Percentiles rank a stretch among this genome's conserved stretches.
Evolutionary conservation across 345 rosid species (phyloP).

Genomic region (Rubroshorea leprosula): DNA sequence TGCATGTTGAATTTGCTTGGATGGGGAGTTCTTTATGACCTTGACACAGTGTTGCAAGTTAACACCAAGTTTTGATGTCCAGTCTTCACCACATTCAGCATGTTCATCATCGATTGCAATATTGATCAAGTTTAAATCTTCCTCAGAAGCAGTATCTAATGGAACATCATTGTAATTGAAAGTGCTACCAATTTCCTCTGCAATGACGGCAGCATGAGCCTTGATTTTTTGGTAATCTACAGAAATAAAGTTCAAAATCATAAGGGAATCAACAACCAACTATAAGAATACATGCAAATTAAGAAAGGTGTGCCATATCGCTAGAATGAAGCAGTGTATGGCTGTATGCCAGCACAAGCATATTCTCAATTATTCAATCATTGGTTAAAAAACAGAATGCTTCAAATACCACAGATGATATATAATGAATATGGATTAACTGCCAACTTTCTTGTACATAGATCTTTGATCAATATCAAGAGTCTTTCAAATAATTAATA

Average conservation of each 20-base stretch:
- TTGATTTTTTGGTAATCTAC: slow-evolving; percentile 89
- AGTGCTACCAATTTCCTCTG: slow-evolving; percentile 60
- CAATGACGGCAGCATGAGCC: slow-evolving; percentile 71
- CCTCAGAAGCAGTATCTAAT: slow-evolving; percentile 53
- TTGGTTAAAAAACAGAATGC: too few species aligned
- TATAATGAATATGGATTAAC: too few species aligned
- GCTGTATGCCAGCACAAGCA: too few species aligned
- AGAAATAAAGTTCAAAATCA: slow-evolving; percentile 15
- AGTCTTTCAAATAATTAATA: neutral
- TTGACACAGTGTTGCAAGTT: slow-evolving; percentile 75
- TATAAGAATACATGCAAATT: slow-evolving; percentile 2
- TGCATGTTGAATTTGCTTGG: slow-evolving; percentile 70
- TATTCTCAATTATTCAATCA: too few species aligned
- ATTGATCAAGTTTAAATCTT: slow-evolving; percentile 76
- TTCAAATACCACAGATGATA: neutral
- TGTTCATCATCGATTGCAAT: slow-evolving; percentile 70
- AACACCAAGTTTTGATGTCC: slow-evolving; percentile 85
- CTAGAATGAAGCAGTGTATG: too few species aligned
- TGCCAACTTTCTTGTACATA: too few species aligned
- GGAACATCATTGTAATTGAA: slow-evolving; percentile 62
- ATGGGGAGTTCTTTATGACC: slow-evolving; percentile 62
- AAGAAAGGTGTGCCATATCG: neutral
- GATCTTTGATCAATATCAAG: neutral
- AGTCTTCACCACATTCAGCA: slow-evolving; percentile 57
- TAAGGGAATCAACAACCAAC: slow-evolving; percentile 1